These are phyloP conservation scores for Leishmania arabica DNA, from an alignment of 208 protist genomes.

Conservation along the genomic window DNA sequence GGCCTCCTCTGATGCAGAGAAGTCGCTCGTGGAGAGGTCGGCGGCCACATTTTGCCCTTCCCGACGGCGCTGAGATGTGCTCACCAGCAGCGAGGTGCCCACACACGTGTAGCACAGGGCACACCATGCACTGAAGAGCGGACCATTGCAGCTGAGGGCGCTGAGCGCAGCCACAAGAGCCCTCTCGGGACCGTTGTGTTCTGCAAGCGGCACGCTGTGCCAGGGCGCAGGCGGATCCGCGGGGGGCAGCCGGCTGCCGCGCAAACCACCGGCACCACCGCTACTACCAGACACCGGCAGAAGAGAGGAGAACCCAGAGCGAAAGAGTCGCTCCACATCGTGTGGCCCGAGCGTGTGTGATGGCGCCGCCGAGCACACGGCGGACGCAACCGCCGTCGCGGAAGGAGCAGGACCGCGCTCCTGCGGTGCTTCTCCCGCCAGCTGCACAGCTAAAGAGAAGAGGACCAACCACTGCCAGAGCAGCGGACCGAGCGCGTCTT, in stretches of 20 bases:
- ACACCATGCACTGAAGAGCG: slow-evolving; percentile 36
- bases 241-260: slow-evolving; percentile 6
- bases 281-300: neutral
- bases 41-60: neutral
- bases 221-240: slow-evolving; percentile 15
- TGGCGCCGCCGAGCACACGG: neutral
- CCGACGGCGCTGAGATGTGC: neutral
- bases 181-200: neutral
- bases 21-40: neutral
- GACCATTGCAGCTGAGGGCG: slow-evolving; percentile 10
- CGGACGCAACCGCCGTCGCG: neutral
- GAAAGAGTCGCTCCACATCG: slow-evolving; percentile 27
- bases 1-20: neutral
- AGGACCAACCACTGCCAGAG: slow-evolving; percentile 36
- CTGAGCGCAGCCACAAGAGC: slow-evolving; percentile 2
- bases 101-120: slow-evolving; percentile 21
- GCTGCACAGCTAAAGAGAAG: slow-evolving; percentile 4
- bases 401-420: neutral
- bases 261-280: neutral
- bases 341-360: neutral
- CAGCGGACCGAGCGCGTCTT: slow-evolving; percentile 7
- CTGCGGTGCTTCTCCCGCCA: neutral
- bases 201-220: slow-evolving; percentile 2
- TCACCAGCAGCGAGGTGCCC: neutral
- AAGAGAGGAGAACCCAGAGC: slow-evolving; percentile 8